Evolutionary conservation across 176 grass and related monocot species (phyloP).

Genomic region (Microstegium vimineum): DNA sequence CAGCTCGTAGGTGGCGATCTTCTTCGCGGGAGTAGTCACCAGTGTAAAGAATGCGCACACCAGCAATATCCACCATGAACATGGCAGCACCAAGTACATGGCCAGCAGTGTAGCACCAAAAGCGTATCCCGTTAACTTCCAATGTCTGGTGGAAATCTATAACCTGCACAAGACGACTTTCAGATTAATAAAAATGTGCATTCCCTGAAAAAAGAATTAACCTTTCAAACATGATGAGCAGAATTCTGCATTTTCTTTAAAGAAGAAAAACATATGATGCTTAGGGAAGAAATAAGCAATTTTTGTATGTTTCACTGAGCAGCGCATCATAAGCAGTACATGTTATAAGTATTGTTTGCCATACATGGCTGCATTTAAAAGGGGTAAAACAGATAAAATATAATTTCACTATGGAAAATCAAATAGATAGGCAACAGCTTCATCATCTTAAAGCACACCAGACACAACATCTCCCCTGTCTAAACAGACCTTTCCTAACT

Average conservation of each 20-base stretch:
- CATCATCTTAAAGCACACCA: not conserved
- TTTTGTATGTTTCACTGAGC: not conserved
- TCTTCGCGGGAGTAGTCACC: slow-evolving; percentile 92
- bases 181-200: slow-evolving; percentile 4
- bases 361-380: not conserved
- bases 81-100: slow-evolving; percentile 94
- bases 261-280: not conserved
- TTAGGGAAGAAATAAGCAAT: not conserved
- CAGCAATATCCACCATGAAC: slow-evolving; percentile 99
- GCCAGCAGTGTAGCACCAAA: slow-evolving; percentile 96
- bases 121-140: slow-evolving; percentile 93
- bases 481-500: not conserved
- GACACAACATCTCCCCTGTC: no score
- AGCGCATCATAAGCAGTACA: not conserved
- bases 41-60: slow-evolving; percentile 79
- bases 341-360: not conserved
- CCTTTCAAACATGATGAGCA: not conserved
- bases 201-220: not conserved
- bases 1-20: slow-evolving; percentile 80
- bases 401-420: not conserved
- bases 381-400: not conserved
- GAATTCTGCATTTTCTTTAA: not conserved
- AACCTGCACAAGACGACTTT: slow-evolving; percentile 39
- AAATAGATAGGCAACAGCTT: not conserved
- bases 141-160: slow-evolving; percentile 96